Conservation (phyloP, 202 grass and related monocot species). For the Bolboschoenoplectus hybrid region DNA sequence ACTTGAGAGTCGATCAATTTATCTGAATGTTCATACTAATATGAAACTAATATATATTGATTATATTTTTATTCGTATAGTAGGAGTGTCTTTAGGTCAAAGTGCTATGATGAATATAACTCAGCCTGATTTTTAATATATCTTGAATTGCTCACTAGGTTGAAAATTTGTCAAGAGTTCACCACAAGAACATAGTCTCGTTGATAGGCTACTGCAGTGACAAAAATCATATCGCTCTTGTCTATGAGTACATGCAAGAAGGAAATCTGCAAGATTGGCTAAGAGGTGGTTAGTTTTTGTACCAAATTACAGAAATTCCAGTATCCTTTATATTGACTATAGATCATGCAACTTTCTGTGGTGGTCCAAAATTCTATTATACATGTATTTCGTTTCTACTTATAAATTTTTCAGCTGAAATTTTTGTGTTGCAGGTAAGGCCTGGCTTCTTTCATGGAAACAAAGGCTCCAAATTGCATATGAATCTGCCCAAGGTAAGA, state of each 20-base stretch:
- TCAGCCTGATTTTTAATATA: not conserved
- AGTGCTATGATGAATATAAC: not conserved
- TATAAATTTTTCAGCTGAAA: not conserved
- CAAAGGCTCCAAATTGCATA: conserved; percentile 39
- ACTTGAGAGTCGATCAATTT: too few relatives aligned
- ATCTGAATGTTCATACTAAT: too few relatives aligned
- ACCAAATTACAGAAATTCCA: too few relatives aligned
- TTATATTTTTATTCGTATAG: too few relatives aligned
- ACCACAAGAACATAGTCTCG: conserved; percentile 50
- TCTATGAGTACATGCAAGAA: conserved; percentile 51
- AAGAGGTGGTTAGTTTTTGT: conserved; percentile 35
- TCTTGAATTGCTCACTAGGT: conserved; percentile 23
- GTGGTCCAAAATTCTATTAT: too few relatives aligned
- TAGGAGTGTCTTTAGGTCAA: not conserved
- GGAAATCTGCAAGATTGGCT: conserved; percentile 46
- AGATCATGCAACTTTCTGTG: too few relatives aligned
- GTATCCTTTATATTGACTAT: too few relatives aligned
- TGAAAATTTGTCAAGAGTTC: conserved; percentile 41
- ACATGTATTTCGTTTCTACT: not conserved
- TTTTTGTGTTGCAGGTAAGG: not conserved
- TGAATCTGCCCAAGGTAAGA: conserved; percentile 44
- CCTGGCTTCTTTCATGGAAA: conserved; percentile 30
- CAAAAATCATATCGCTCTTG: conserved; percentile 35
- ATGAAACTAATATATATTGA: too few relatives aligned
- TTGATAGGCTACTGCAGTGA: conserved; percentile 51